A percentile compares a stretch with the other conserved stretches of the same genome.
phyloP scores from a whole-genome alignment of 2,329 filamentous ascomycete species.

The Talaromyces atroroseus region DNA sequence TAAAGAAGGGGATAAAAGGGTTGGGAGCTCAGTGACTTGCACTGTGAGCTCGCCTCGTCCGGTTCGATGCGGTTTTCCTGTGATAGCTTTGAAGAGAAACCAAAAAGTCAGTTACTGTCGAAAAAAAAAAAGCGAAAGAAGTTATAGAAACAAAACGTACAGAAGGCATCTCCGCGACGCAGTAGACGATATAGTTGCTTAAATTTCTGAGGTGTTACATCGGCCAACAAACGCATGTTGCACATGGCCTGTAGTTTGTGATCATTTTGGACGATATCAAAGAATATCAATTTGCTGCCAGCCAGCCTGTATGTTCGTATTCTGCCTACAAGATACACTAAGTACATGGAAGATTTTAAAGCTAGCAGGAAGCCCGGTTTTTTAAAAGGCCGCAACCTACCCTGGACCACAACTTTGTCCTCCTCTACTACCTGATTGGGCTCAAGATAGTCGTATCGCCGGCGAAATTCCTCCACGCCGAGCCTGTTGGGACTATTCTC shows the following conservation, averaged over 20 bases:
- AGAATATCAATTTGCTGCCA: slow-evolving; percentile 75
- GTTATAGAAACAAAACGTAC: too few relatives aligned
- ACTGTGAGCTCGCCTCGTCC: slow-evolving; percentile 71
- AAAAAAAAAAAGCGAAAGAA: neutral
- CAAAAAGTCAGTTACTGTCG: neutral
- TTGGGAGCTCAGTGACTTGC: slow-evolving; percentile 61
- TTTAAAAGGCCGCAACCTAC: slow-evolving; percentile 30
- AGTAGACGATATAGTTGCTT: slow-evolving; percentile 61
- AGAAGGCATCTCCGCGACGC: slow-evolving; percentile 76
- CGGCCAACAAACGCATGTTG: slow-evolving; percentile 50
- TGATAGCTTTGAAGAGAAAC: slow-evolving; percentile 51
- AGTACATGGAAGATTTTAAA: slow-evolving; percentile 25
- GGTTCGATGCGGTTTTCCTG: slow-evolving; percentile 65
- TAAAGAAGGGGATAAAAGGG: slow-evolving; percentile 69
- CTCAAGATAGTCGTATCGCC: slow-evolving; percentile 32
- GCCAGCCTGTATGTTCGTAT: slow-evolving; percentile 65
- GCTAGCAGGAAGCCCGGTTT: slow-evolving; percentile 11
- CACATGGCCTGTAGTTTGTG: slow-evolving; percentile 70
- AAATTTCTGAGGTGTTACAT: slow-evolving; percentile 41
- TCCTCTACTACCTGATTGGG: slow-evolving; percentile 36
- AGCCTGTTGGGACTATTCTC: slow-evolving; percentile 25
- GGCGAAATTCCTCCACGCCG: slow-evolving; percentile 33
- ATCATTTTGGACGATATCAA: slow-evolving; percentile 72
- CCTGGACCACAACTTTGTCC: slow-evolving; percentile 37
- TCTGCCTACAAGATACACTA: slow-evolving; percentile 57